Evolutionary conservation across 2,329 filamentous ascomycete genomes (phyloP).

Genomic region (Trichothecium sympodiale): DNA sequence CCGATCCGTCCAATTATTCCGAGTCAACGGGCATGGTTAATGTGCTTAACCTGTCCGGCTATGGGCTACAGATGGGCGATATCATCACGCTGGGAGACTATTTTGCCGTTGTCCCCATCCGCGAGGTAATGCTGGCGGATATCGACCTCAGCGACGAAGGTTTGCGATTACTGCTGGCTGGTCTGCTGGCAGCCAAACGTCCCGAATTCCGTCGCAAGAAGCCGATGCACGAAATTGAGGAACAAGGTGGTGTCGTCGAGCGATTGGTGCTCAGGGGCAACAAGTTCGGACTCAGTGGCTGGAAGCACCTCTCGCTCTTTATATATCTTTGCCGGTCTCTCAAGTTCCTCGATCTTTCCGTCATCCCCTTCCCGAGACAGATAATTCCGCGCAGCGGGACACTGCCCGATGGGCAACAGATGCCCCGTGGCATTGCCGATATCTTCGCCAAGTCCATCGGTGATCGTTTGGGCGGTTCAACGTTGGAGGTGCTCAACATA

Average conservation of each 20-base stretch:
- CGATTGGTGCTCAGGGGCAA: constrained; percentile 86
- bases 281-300: constrained; percentile 76
- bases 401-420: constrained; percentile 21
- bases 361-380: constrained; percentile 61
- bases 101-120: constrained; percentile 83
- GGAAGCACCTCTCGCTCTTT: constrained; percentile 85
- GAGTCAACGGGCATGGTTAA: constrained; percentile 64
- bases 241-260: constrained; percentile 66
- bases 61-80: constrained; percentile 73
- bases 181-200: constrained; percentile 68
- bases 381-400: constrained; percentile 17
- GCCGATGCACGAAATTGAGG: constrained; percentile 26
- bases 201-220: constrained; percentile 45
- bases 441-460: constrained; percentile 66
- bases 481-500: constrained; percentile 73
- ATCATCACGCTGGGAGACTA: constrained; percentile 85
- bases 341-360: constrained; percentile 76
- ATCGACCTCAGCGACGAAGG: constrained; percentile 82
- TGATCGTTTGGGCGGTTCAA: constrained; percentile 63
- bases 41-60: constrained; percentile 74
- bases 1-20: constrained; percentile 54
- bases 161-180: constrained; percentile 74
- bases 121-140: constrained; percentile 76
- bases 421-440: constrained; percentile 31
- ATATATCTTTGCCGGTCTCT: constrained; percentile 82